Base-by-base conservation (phyloP, 2,329 filamentous ascomycete genomes). In the Cyphellophora europaea region DNA sequence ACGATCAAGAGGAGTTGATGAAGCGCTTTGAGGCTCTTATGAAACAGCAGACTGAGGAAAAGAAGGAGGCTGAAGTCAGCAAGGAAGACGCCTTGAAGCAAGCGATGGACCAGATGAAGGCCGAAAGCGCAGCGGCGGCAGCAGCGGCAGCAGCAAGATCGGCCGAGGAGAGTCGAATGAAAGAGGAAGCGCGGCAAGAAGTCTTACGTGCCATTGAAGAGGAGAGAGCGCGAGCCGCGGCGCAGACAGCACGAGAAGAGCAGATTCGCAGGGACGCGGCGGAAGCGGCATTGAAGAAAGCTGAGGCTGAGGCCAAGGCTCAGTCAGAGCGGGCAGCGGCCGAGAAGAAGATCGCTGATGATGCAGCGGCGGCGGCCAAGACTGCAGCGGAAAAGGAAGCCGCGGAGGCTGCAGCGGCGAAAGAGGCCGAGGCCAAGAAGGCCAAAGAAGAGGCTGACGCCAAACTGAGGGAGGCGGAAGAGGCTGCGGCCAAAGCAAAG, bases 21-120 rank as follows among this genome's bases (percentile, higher is more conserved):
- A 43, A 43, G n/a, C 67, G 79, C 37, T 69, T 79, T 42, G 67
- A 73, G 42, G 69, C 80, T 47, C 56, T 83, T 38, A 65, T 71
- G 29, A 44, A 47, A 17, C 39, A 42, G 3, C 14, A 32, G n/a
- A 36, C 63, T 33, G 62, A 66, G 11, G 60, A 66, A 38, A 56
- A 58, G 31, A 52, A 44, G 8, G 15, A 42, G 13, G 27, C 39
- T 37, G 38, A 44, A 18, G 16, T 38, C 10, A 38, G 23, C 30
- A 40, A 42, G 32, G 44, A 47, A 21, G 41, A 43, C 2, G 19
- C 19, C 15, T 13, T 32, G 14, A 17, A 12, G 19, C 31, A 42
- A 31, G 44, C 44, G 4, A 37, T 40, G 11, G 44, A 47, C 25
- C 69, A 70, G 42, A 71, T 71, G 41, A 72, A 79, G 28, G 66